These are phyloP conservation scores for Debaryomycetaceae sp. DNA, from an alignment of 1,139 yeast species.

Conservation along the genomic window DNA sequence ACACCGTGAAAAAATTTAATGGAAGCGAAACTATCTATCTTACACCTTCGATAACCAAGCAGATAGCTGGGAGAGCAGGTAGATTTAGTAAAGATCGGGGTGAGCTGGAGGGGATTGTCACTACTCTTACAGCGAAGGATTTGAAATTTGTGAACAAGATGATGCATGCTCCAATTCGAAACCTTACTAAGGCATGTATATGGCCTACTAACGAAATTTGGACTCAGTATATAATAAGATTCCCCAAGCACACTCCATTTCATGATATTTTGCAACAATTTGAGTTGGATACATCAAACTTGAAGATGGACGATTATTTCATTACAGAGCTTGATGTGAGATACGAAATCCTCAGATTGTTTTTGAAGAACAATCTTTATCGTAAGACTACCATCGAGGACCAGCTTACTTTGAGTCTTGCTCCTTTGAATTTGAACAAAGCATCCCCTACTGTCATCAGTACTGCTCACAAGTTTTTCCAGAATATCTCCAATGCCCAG, in stretches of 20 bases:
- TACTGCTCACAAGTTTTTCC: constrained; percentile 31
- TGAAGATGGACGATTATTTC: constrained; percentile 26
- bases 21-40: constrained; percentile 52
- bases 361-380: constrained; percentile 32
- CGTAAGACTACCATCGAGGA: constrained; percentile 40
- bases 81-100: constrained; percentile 48
- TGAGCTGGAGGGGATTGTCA: constrained; percentile 56
- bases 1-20: constrained; percentile 64
- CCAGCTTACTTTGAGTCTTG: constrained; percentile 54
- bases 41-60: constrained; percentile 69
- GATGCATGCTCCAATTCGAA: constrained; percentile 44
- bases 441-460: constrained; percentile 24
- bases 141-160: constrained; percentile 40
- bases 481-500: constrained; percentile 33
- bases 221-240: constrained; percentile 54
- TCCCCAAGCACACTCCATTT: constrained; percentile 45
- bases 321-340: constrained; percentile 46
- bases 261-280: constrained; percentile 46
- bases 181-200: constrained; percentile 52
- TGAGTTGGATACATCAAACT: constrained; percentile 28
- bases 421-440: constrained; percentile 46
- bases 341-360: constrained; percentile 40
- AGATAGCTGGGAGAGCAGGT: constrained; percentile 97
- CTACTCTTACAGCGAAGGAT: constrained; percentile 47
- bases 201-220: constrained; percentile 73